These are phyloP conservation scores for Leishmania mexicana DNA, from an alignment of 208 protist genomes.

Conservation along the genomic window DNA sequence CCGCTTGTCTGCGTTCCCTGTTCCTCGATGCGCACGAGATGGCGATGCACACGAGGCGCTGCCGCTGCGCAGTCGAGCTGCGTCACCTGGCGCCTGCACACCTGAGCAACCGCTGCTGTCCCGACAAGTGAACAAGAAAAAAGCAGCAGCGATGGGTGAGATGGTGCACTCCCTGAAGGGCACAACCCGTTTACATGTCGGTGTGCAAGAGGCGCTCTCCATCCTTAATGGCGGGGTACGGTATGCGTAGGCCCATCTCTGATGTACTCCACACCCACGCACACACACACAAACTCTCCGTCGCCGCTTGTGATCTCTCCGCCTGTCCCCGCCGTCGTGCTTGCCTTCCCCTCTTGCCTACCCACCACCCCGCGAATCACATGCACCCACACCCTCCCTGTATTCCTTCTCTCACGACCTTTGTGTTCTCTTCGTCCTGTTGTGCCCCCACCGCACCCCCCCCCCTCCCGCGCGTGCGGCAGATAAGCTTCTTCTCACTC, in stretches of 20 bases:
- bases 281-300: background rate
- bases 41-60: no score
- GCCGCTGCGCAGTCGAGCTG: no score
- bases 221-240: background rate
- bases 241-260: background rate
- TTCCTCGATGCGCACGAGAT: no score
- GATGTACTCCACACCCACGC: background rate
- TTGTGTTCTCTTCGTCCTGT: background rate
- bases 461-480: no score
- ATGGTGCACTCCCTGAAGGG: no score
- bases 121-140: no score
- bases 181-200: no score
- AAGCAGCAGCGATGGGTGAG: no score
- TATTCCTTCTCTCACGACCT: background rate
- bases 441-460: no score
- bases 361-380: background rate
- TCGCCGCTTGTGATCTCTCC: background rate
- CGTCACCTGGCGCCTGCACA: no score
- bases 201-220: background rate
- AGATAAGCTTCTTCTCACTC: constrained; percentile 17
- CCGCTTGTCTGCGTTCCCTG: no score
- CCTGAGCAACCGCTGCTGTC: no score
- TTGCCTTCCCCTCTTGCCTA: background rate
- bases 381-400: background rate
- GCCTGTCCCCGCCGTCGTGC: background rate